Percentiles rank a stretch among this genome's conserved stretches.
These are phyloP conservation scores for Fraxinus paxiana DNA, from an alignment of 305 asterid species.

Conservation along the genomic window DNA sequence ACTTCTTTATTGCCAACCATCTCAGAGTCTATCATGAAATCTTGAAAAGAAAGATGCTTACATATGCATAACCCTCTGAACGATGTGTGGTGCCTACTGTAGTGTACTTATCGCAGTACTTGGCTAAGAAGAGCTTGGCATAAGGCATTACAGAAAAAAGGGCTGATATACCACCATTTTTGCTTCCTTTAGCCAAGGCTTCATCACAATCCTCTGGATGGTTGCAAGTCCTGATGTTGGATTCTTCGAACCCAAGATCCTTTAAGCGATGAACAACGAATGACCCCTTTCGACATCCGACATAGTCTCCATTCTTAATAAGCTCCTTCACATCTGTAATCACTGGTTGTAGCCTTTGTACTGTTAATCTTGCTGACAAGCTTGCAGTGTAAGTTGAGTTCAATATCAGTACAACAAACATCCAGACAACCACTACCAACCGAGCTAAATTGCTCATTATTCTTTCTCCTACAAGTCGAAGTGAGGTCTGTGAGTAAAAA, in stretches of 20 bases:
- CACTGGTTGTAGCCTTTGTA: conserved; percentile 23
- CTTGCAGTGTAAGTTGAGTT: conserved; percentile 55
- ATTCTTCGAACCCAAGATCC: conserved; percentile 29
- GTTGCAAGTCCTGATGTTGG: conserved; percentile 31
- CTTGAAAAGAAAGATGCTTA: conserved; percentile 22
- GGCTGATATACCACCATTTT: conserved; percentile 39
- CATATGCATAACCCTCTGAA: conserved; percentile 41
- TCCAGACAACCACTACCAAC: conserved; percentile 42
- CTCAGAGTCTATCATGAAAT: background rate
- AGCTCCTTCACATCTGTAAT: conserved; percentile 31
- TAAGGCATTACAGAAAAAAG: conserved; percentile 31
- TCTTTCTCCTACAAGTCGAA: conserved; percentile 32
- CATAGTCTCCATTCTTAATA: conserved; percentile 24
- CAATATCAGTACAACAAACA: conserved; percentile 46
- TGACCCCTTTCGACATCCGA: conserved; percentile 46
- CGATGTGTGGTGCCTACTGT: conserved; percentile 30
- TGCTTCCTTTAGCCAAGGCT: conserved; percentile 34
- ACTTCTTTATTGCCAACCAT: background rate
- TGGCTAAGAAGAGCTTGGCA: conserved; percentile 36
- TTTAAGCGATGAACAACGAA: conserved; percentile 30
- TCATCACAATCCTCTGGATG: conserved; percentile 28
- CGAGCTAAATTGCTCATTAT: conserved; percentile 45
- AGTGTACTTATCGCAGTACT: conserved; percentile 34
- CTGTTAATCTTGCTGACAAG: conserved; percentile 45
- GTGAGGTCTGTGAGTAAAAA: background rate